Percentiles rank a stretch among this genome's conserved stretches.
Evolutionary conservation across 805 yeast genomes (phyloP).

Genomic region (Saccharomycopsis microspora): DNA sequence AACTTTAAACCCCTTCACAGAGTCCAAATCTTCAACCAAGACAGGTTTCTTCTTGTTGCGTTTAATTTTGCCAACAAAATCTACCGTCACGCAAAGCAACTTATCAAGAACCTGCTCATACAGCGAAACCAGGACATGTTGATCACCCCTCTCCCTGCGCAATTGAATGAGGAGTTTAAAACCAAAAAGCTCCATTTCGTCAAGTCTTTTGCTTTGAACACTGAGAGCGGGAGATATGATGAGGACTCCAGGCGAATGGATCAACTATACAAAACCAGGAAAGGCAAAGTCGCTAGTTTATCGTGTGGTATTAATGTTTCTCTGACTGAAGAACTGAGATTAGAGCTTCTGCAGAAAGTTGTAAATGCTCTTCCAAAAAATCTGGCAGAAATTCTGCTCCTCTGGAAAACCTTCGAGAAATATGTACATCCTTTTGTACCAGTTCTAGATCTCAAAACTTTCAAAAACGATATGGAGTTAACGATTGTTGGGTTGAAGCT

Average conservation of each 20-base stretch:
- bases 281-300: background rate
- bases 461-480: conserved; percentile 13
- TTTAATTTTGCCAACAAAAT: background rate
- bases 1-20: background rate
- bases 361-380: conserved; percentile 4
- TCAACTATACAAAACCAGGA: background rate
- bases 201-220: background rate
- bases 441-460: conserved; percentile 3
- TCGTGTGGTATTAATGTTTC: background rate
- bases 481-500: conserved; percentile 9
- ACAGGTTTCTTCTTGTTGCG: background rate
- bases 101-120: conserved; percentile 1
- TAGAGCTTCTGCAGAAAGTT: conserved; percentile 1
- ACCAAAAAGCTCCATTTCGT: conserved; percentile 1
- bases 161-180: conserved; percentile 11
- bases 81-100: conserved; percentile 6
- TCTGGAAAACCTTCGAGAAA: conserved; percentile 10
- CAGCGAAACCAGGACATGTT: background rate
- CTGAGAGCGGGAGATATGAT: background rate
- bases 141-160: conserved; percentile 3
- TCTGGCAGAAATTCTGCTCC: background rate
- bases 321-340: background rate
- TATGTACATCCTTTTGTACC: conserved; percentile 14
- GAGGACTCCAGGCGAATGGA: background rate
- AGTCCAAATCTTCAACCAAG: background rate